phyloP scores from a whole-genome alignment of 352 stramenopile genomes.

The Albugo candida region DNA sequence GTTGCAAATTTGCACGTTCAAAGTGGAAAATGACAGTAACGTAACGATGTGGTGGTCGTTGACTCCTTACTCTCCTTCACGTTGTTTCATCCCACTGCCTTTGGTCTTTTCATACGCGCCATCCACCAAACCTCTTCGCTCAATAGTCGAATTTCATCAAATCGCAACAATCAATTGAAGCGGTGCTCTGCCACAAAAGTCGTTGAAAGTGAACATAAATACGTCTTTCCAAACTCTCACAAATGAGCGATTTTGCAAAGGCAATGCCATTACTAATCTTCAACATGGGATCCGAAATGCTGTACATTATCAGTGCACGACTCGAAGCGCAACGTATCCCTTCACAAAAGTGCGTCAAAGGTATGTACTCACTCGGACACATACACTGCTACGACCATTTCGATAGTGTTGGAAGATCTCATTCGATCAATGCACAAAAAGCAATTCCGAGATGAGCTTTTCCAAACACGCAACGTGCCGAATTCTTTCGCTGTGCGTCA shows the following conservation, averaged over 20 bases:
- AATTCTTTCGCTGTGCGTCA: constrained; percentile 73
- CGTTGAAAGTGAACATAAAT: too few relatives aligned
- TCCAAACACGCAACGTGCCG: constrained; percentile 85
- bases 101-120: too few relatives aligned
- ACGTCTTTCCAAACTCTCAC: too few relatives aligned
- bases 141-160: too few relatives aligned
- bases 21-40: too few relatives aligned
- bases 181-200: too few relatives aligned
- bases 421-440: constrained; percentile 85
- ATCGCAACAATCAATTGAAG: too few relatives aligned
- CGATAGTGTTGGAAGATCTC: constrained; percentile 77
- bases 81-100: too few relatives aligned
- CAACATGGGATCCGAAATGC: constrained; percentile 90
- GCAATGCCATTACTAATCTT: constrained; percentile 85
- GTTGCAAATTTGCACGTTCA: too few relatives aligned
- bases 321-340: constrained; percentile 82
- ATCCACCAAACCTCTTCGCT: too few relatives aligned
- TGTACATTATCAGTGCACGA: constrained; percentile 85
- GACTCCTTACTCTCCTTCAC: too few relatives aligned
- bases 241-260: background rate
- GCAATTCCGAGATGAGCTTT: constrained; percentile 82
- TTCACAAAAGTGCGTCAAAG: constrained; percentile 76
- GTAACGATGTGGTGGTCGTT: too few relatives aligned
- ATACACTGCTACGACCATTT: background rate
- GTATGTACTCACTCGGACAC: constrained; percentile 5